phyloP scores from a whole-genome alignment of 163 green algal species.

The Trebouxia gelatinosa region DNA sequence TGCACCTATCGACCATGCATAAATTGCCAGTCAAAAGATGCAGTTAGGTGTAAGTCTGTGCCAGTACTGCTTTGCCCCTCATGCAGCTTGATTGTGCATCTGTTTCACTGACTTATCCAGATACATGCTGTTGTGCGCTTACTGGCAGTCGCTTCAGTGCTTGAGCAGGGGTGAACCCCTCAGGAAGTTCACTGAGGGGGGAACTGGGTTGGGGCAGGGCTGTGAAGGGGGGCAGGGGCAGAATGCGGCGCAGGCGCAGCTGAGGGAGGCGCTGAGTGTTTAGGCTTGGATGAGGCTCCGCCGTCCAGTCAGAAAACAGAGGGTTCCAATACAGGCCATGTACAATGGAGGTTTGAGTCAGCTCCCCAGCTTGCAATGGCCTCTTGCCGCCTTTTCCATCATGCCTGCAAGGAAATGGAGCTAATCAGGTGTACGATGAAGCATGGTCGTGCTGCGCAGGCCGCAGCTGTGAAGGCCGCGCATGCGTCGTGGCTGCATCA shows the following conservation, averaged over 20 bases:
- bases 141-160: neutral
- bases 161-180: constrained; percentile 3
- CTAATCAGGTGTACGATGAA: no score
- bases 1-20: no score
- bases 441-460: no score
- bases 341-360: no score
- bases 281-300: neutral
- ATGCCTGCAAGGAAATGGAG: neutral
- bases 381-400: neutral
- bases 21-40: no score
- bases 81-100: neutral
- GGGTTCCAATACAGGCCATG: neutral
- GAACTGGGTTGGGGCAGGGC: neutral
- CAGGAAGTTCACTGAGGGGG: neutral
- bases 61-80: neutral
- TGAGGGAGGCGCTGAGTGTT: neutral
- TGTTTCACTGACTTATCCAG: neutral
- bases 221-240: neutral
- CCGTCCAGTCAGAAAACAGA: no score
- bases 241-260: neutral
- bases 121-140: neutral
- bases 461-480: no score
- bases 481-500: no score
- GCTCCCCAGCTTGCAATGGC: neutral
- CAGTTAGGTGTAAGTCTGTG: no score